Conservation (phyloP, 2,329 filamentous ascomycete species). For the Colletotrichum graminicola region DNA sequence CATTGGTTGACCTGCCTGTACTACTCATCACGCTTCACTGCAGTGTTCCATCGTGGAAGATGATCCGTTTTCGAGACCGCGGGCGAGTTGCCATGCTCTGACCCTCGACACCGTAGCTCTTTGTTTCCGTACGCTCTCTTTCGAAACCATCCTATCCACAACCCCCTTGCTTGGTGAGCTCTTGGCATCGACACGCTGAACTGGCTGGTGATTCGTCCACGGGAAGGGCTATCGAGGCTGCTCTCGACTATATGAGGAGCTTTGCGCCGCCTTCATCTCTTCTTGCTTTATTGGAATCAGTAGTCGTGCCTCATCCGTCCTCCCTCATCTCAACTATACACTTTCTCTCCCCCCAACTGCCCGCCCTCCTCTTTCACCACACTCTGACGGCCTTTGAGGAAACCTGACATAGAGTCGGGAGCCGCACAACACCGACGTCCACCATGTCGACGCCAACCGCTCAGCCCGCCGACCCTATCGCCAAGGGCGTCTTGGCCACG, state of each 20-base stretch:
- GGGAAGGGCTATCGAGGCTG: background rate
- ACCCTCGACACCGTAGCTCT: constrained; percentile 10
- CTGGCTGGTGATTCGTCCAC: constrained; percentile 30
- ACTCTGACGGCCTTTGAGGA: background rate
- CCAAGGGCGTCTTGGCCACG: constrained; percentile 73
- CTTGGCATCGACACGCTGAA: constrained; percentile 38
- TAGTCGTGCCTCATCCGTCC: constrained; percentile 19
- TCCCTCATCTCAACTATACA: constrained; percentile 7
- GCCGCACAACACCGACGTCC: constrained; percentile 8
- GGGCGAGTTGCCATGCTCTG: constrained; percentile 21
- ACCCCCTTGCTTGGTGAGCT: constrained; percentile 33
- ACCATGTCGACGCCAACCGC: constrained; percentile 50
- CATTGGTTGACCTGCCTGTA: constrained; percentile 34
- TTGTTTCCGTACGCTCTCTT: constrained; percentile 10
- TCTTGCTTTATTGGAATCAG: constrained; percentile 1
- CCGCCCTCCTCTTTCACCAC: background rate
- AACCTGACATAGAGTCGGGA: constrained; percentile 1
- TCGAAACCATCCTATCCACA: constrained; percentile 32
- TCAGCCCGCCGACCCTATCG: constrained; percentile 72
- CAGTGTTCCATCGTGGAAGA: constrained; percentile 34
- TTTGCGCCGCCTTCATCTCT: constrained; percentile 14
- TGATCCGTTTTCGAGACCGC: constrained; percentile 33
- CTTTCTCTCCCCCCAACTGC: background rate
- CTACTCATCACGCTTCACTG: constrained; percentile 26
- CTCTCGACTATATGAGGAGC: constrained; percentile 33